These are phyloP conservation scores for Hysterium pulicare DNA, from an alignment of 2,329 filamentous ascomycete species.

Conservation along the genomic window DNA sequence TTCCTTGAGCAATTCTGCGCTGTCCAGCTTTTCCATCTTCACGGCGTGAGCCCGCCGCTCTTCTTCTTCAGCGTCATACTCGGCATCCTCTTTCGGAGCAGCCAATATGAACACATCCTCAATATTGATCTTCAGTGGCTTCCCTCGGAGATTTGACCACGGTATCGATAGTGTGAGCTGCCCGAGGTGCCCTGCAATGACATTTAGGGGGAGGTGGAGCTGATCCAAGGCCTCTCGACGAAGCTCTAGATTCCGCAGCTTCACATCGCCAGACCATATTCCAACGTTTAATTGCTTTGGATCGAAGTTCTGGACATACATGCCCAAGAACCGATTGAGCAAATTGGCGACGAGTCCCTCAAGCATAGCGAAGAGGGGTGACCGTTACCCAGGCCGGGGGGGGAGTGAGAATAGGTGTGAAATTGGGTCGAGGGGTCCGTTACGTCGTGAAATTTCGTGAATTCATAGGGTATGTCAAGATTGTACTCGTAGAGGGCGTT, in stretches of 20 bases:
- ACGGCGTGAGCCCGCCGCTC: constrained; percentile 80
- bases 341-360: constrained; percentile 95
- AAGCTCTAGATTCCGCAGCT: constrained; percentile 86
- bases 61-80: constrained; percentile 91
- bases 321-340: constrained; percentile 98
- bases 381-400: constrained; percentile 72
- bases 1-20: constrained; percentile 90
- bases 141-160: constrained; percentile 93
- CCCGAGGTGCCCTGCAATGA: constrained; percentile 90
- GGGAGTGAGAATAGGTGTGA: constrained; percentile 5
- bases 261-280: constrained; percentile 98
- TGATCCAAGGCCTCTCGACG: constrained; percentile 95
- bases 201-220: constrained; percentile 92
- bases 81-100: constrained; percentile 90
- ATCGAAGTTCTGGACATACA: constrained; percentile 99
- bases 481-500: background rate
- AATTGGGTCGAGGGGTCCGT: constrained; percentile 17
- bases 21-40: constrained; percentile 98
- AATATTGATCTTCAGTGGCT: constrained; percentile 90
- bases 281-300: constrained; percentile 96
- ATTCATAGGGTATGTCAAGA: constrained; percentile 25
- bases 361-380: constrained; percentile 68
- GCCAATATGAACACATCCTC: constrained; percentile 96
- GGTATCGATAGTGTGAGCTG: constrained; percentile 90
- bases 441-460: constrained; percentile 27